Evolutionary conservation across 768 basidiomycete species (phyloP), one percentile per base, ranked within the genome.

Genomic region (Boletus sp.): DNA sequence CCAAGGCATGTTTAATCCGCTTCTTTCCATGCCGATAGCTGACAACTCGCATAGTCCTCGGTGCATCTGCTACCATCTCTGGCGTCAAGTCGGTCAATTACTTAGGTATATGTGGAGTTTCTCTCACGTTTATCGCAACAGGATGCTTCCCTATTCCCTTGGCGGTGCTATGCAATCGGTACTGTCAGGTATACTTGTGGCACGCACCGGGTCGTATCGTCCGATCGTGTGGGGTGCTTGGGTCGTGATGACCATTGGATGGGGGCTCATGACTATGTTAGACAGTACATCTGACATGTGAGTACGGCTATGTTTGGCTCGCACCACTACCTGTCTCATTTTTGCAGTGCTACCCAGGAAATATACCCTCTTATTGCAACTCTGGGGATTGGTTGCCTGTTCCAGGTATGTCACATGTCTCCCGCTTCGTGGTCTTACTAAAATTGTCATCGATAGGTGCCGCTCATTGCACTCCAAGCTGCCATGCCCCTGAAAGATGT

Each of bases 401-500:
- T 74, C 64, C 73, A 72, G 56, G 67, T 63, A 44, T 30, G 42
- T 25, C 39, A 41, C 30, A 5, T 17, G 10, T 19, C 17, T 27
- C 13, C 7, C n/a, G 40, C 37, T 10, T 14, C 5, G 8, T 37
- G 5, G 4, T 23, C n/a, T 23, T 32, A 19, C 50, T 44, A 19
- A 59, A 15, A 42, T 15, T 11, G 6, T 29, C 3, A n/a, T 41
- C 9, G 14, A 27, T 35, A 68, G 66, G 41, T 49, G 6, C 75
- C 74, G 5, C 61, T 75, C 17, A 65, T 75, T 39, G 72, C 61
- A 23, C 42, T 79, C 9, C 78, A 79, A 48, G 72, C 74, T 19
- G 70, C 76, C 17, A 79, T 79, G 77, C 79, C 78, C 23, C n/a
- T 72, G 13, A 68, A 66, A 21, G 75, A 77, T 53, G 77, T 76